These are phyloP conservation scores for Trichoderma simmonsii DNA, from an alignment of 2,329 filamentous ascomycete species.

Conservation along the genomic window DNA sequence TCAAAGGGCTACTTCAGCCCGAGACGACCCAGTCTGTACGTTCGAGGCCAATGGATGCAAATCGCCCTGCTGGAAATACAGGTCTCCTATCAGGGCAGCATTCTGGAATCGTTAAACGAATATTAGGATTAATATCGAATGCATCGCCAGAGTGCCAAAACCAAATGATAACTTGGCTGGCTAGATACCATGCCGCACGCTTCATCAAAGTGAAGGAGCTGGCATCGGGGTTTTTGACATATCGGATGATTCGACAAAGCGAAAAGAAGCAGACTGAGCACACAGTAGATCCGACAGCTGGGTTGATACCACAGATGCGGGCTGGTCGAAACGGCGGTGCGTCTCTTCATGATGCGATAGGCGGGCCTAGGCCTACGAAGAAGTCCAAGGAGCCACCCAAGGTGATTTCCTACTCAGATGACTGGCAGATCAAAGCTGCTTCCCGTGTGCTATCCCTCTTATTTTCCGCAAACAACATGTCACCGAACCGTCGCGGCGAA, in stretches of 20 bases:
- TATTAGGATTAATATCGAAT: conserved; percentile 76
- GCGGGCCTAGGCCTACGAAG: conserved; percentile 48
- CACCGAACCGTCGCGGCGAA: conserved; percentile 36
- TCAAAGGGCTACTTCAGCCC: conserved; percentile 40
- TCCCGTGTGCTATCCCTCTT: conserved; percentile 76
- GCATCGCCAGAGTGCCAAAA: conserved; percentile 72
- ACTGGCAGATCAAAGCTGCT: conserved; percentile 85
- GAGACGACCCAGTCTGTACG: conserved; percentile 19
- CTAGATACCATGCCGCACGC: conserved; percentile 62
- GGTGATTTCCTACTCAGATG: conserved; percentile 67
- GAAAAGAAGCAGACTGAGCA: conserved; percentile 61
- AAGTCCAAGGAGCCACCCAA: conserved; percentile 55
- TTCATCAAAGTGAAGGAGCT: conserved; percentile 76
- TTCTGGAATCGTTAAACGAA: conserved; percentile 80
- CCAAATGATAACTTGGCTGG: conserved; percentile 74
- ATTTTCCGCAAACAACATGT: conserved; percentile 73
- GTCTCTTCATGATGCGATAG: conserved; percentile 75
- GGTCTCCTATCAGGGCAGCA: conserved; percentile 61
- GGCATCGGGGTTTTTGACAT: conserved; percentile 73
- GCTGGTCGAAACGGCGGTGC: conserved; percentile 64
- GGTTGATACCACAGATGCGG: conserved; percentile 70
- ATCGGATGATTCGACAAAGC: conserved; percentile 69
- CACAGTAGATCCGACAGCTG: conserved; percentile 56
- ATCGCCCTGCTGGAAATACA: conserved; percentile 30
- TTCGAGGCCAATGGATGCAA: conserved; percentile 22